phyloP scores from a whole-genome alignment of 1,284 basidiomycete species.

The Polyporus tsugae region DNA sequence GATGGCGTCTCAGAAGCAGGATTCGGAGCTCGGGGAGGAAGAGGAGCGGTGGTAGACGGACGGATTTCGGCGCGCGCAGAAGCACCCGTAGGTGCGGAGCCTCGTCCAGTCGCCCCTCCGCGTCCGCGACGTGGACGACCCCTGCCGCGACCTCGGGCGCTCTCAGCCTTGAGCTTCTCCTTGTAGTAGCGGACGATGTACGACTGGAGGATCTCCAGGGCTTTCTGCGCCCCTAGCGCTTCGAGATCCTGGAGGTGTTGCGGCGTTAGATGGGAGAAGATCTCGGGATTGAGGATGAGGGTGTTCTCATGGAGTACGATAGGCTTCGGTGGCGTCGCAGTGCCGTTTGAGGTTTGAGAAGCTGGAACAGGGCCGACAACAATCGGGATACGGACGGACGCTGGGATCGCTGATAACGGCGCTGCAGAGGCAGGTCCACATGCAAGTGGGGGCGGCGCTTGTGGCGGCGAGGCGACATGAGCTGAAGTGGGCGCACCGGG shows the following conservation, averaged over 20 bases:
- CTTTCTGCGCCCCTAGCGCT: conserved; percentile 83
- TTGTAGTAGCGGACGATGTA: conserved; percentile 89
- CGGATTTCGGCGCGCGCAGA: conserved; percentile 27
- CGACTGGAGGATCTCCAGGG: conserved; percentile 82
- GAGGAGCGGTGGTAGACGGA: conserved; percentile 50
- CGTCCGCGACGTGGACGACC: conserved; percentile 48
- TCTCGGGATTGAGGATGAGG: conserved; percentile 84
- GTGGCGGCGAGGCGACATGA: conserved; percentile 26
- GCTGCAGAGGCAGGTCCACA: conserved; percentile 29
- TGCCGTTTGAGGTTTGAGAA: conserved; percentile 40
- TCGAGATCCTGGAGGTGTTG: conserved; percentile 82
- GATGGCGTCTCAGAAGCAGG: conserved; percentile 39
- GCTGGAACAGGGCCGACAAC: conserved; percentile 63
- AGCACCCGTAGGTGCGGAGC: conserved; percentile 24
- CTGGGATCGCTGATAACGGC: conserved; percentile 43
- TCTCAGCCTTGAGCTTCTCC: conserved; percentile 67
- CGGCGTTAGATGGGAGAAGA: conserved; percentile 82
- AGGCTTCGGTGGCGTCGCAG: conserved; percentile 58
- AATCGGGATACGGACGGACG: conserved; percentile 63
- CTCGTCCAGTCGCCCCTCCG: conserved; percentile 44
- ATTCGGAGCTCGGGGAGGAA: conserved; percentile 41
- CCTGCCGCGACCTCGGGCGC: conserved; percentile 54
- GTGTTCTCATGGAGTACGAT: conserved; percentile 89
- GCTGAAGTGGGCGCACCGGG: conserved; percentile 21
- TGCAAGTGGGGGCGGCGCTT: conserved; percentile 23